Conservation (phyloP, 345 rosid species). For the Stellera chamaejasme region DNA sequence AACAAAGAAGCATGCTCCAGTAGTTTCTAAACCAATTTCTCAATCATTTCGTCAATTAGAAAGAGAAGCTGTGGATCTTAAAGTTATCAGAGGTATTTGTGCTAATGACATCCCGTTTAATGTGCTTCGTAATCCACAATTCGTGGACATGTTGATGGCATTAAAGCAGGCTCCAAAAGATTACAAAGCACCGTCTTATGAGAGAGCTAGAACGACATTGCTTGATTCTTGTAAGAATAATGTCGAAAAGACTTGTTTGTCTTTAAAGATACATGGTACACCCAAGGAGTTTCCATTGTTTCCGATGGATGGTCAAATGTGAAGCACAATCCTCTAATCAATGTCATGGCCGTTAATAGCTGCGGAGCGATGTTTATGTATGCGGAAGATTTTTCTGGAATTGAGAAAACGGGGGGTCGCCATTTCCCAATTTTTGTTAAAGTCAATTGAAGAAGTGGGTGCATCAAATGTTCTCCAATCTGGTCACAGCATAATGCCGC, state of each 20-base stretch:
- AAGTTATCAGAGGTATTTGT: too few species aligned
- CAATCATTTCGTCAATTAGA: too few species aligned
- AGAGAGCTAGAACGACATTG: background rate
- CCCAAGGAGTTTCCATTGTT: background rate
- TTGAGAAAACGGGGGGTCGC: background rate
- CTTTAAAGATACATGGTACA: background rate
- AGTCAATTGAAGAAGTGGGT: too few species aligned
- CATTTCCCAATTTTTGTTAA: background rate
- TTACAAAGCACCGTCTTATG: background rate
- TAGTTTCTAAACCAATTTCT: too few species aligned
- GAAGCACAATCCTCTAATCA: background rate
- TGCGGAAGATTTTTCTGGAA: background rate
- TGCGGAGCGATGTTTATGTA: background rate
- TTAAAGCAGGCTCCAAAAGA: too few species aligned
- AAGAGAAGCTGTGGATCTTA: too few species aligned
- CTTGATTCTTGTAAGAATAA: background rate
- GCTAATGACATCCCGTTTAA: too few species aligned
- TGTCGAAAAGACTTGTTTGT: background rate
- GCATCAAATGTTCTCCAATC: too few species aligned
- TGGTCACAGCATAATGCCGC: background rate
- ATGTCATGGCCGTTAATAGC: background rate
- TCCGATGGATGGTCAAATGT: constrained; percentile 5
- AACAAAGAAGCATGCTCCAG: too few species aligned
- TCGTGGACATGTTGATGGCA: too few species aligned
- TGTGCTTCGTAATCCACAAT: too few species aligned